Conservation (phyloP, 2,329 filamentous ascomycete species). For the Dactylonectria estremocensis region DNA sequence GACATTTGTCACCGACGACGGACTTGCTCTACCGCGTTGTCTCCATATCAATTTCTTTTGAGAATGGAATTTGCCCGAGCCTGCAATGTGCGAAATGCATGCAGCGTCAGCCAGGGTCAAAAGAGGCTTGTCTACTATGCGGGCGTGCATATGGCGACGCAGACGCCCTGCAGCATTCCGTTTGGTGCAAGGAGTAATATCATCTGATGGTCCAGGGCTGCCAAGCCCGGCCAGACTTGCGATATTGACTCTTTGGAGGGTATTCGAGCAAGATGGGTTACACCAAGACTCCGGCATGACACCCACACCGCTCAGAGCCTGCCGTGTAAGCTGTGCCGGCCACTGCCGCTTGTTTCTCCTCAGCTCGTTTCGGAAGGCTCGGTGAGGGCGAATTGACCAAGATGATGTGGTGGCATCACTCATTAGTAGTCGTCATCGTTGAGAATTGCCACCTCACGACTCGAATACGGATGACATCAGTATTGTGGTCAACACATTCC, state of each 20-base stretch:
- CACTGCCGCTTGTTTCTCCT: neutral
- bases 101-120: constrained; percentile 30
- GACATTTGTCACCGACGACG: constrained; percentile 4
- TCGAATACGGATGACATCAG: constrained; percentile 12
- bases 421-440: constrained; percentile 35
- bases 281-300: constrained; percentile 18
- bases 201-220: constrained; percentile 33
- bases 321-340: constrained; percentile 10
- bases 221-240: constrained; percentile 29
- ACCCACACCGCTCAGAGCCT: constrained; percentile 35
- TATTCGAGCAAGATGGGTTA: constrained; percentile 20
- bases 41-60: constrained; percentile 18
- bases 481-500: constrained; percentile 28
- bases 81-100: constrained; percentile 41
- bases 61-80: constrained; percentile 36
- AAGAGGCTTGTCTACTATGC: constrained; percentile 32
- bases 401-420: constrained; percentile 7
- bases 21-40: constrained; percentile 30
- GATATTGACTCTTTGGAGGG: constrained; percentile 14
- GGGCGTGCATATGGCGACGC: constrained; percentile 38
- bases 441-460: constrained; percentile 12
- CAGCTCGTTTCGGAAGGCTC: neutral
- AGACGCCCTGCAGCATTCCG: constrained; percentile 25
- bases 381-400: constrained; percentile 14
- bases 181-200: constrained; percentile 28